A percentile compares a stretch with the other conserved stretches of the same genome.
Evolutionary conservation across 2,329 filamentous ascomycete species (phyloP).

Genomic region (Calycina herbarum): DNA sequence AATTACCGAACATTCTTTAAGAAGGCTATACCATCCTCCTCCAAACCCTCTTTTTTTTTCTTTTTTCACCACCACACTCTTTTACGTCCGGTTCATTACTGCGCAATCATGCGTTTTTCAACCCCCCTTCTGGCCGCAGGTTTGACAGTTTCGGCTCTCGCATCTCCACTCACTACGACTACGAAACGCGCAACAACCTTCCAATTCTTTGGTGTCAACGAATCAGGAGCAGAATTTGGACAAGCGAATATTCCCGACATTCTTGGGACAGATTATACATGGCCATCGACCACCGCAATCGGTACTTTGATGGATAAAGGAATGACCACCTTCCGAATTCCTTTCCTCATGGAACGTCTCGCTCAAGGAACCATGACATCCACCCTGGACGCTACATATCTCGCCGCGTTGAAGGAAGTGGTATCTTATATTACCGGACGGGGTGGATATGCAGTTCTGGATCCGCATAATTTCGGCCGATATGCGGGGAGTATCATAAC

Average conservation of each 20-base stretch:
- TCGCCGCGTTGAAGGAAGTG: not conserved
- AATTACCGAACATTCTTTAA: not conserved
- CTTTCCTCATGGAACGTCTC: conserved; percentile 48
- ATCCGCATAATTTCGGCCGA: conserved; percentile 53
- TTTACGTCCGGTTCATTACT: not conserved
- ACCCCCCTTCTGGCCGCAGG: not conserved
- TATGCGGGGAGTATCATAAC: conserved; percentile 44
- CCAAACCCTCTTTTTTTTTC: not conserved
- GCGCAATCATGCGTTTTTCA: not conserved
- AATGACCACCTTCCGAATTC: not conserved
- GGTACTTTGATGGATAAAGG: conserved; percentile 3
- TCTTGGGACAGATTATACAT: conserved; percentile 55
- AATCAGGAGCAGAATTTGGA: conserved; percentile 65
- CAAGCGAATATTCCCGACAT: conserved; percentile 53
- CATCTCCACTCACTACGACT: not conserved
- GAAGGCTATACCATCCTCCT: not conserved
- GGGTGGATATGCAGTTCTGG: conserved; percentile 48
- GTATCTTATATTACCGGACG: conserved; percentile 17
- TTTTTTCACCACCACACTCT: not conserved
- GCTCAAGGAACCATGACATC: conserved; percentile 50
- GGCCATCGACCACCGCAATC: conserved; percentile 42
- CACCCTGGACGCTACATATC: conserved; percentile 37
- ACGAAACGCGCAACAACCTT: conserved; percentile 12
- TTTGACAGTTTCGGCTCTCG: not conserved
- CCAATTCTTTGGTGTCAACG: conserved; percentile 27